Base-by-base conservation (phyloP, 495 filamentous ascomycete genomes). In the Cenococcum geophilum region DNA sequence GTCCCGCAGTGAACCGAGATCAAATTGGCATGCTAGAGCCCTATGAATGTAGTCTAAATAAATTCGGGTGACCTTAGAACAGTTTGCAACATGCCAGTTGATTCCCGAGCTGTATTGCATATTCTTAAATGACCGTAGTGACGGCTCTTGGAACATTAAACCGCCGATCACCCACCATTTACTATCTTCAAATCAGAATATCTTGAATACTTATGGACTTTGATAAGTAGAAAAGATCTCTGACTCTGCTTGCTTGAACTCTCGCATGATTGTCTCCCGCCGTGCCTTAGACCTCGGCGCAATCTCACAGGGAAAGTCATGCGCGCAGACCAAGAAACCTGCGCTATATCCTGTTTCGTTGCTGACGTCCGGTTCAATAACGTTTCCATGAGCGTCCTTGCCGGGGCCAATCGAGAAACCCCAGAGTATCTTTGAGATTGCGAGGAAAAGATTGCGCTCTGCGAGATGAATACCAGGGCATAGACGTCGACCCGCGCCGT, bases 391-490 rank as follows among this genome's bases (percentile, higher is more conserved):
- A 16, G 21, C 1, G 25, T 52, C 49, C 14, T 27, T 52, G 21
- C 21, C 49, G 25, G 49, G 20, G 21, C 25, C n/a, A 6, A 52
- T 52, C 4, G 21, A 23, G 16, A 52, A 52, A 1, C 21, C 49
- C 49, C 49, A 52, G 1, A 52, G 49, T 16, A 52, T 10, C 25
- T 52, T 52, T 25, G 25, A 23, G 14, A 52, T 52, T 22, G 21
- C 49, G 21, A 52, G 21, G 49, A 52, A 52, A 18, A 52, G 49
- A 32, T 52, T 52, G 49, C 49, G 49, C 23, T 45, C 56, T 12
- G 64, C 67, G 20, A 70, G 61, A 49, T 69, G 67, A n/a, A 55
- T 57, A 14, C 67, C 67, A 23, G 68, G 68, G 45, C 68, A 70
- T 22, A 70, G 48, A 1, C 68, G 65, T 18, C 68, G 52, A 4